These are phyloP conservation scores for Boeremia exigua DNA, from an alignment of 2,329 filamentous ascomycete species.

Conservation along the genomic window DNA sequence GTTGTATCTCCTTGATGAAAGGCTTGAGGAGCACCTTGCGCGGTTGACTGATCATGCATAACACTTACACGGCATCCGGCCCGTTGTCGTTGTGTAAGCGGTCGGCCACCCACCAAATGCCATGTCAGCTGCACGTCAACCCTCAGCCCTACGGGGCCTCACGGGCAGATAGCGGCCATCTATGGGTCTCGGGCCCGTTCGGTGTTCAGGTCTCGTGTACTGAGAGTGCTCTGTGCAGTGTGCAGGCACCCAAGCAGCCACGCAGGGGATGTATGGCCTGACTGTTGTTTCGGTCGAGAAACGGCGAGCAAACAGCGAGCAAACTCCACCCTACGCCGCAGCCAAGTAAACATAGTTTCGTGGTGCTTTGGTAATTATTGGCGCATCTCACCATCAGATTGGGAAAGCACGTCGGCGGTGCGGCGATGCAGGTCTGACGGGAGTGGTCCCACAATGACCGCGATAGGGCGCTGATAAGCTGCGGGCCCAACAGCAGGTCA, in stretches of 20 bases:
- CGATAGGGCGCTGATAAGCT: conserved; percentile 12
- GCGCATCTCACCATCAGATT: conserved; percentile 24
- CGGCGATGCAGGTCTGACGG: conserved; percentile 8
- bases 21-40: neutral
- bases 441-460: neutral
- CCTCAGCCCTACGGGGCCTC: neutral
- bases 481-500: conserved; percentile 4
- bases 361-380: conserved; percentile 11
- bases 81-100: conserved; percentile 2
- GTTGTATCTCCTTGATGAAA: neutral
- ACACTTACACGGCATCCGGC: conserved; percentile 11
- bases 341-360: conserved; percentile 1
- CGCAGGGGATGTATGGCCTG: neutral
- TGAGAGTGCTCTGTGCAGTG: neutral
- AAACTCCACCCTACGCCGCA: neutral
- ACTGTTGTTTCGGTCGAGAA: neutral
- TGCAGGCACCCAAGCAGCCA: neutral
- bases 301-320: neutral
- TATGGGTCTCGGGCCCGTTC: neutral
- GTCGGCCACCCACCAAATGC: neutral
- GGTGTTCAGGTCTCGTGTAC: neutral
- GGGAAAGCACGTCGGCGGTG: conserved; percentile 16
- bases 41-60: conserved; percentile 1
- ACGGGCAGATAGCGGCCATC: too few species aligned
- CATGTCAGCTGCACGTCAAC: conserved; percentile 2